Conservation (phyloP, 2,329 filamentous ascomycete species). For the Fusarium temperatum region DNA sequence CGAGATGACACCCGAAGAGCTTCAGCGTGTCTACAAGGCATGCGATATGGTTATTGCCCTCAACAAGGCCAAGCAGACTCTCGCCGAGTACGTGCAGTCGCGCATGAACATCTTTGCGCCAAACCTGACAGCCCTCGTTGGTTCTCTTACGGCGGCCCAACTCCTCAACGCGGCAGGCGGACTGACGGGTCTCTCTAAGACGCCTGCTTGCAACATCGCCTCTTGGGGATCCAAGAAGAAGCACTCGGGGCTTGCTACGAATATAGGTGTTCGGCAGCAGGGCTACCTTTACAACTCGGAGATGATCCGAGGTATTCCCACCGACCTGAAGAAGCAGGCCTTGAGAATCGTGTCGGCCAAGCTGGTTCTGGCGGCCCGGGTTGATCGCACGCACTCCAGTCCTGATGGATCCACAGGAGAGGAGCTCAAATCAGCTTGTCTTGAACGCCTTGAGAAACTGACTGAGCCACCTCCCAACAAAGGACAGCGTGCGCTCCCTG, state of each 20-base stretch:
- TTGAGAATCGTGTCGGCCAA: conserved; percentile 96
- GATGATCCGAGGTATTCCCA: conserved; percentile 84
- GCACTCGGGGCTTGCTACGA: conserved; percentile 87
- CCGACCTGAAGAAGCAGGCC: conserved; percentile 88
- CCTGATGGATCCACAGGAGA: conserved; percentile 85
- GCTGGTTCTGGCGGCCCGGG: conserved; percentile 89
- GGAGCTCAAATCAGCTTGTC: conserved; percentile 81
- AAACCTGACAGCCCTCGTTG: conserved; percentile 89
- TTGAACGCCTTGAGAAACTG: conserved; percentile 89
- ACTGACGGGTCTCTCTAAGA: conserved; percentile 86
- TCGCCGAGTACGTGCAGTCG: conserved; percentile 95
- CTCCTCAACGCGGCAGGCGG: conserved; percentile 95
- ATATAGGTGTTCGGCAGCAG: conserved; percentile 89
- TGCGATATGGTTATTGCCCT: conserved; percentile 91
- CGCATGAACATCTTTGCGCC: conserved; percentile 97
- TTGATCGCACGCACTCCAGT: conserved; percentile 85
- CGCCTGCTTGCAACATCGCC: conserved; percentile 90
- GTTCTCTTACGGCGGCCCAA: conserved; percentile 92
- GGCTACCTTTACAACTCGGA: conserved; percentile 93
- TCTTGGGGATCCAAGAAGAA: conserved; percentile 92
- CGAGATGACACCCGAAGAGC: conserved; percentile 77
- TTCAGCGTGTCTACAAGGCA: conserved; percentile 77
- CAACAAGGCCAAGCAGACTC: conserved; percentile 83
- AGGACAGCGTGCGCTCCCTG: conserved; percentile 84
- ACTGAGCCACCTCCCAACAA: conserved; percentile 92